phyloP scores from a whole-genome alignment of 208 protist species.

The Vickermania ingenoplastis region DNA sequence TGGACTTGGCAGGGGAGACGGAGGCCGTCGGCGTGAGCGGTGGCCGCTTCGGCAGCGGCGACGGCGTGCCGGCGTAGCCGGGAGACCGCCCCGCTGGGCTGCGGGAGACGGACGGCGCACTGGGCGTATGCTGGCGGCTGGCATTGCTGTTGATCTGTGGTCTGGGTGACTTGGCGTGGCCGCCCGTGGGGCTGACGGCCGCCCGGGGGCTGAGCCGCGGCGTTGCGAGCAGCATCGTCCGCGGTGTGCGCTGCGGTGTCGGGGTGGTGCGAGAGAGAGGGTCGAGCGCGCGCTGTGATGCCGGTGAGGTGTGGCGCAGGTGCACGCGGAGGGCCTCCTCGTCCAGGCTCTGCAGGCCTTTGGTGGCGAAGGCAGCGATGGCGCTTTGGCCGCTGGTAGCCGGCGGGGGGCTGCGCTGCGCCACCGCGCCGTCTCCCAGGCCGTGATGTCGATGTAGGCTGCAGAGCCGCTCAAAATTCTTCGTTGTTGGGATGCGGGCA shows the following conservation, averaged over 20 bases:
- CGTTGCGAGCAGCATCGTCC: not conserved
- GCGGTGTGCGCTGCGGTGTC: not conserved
- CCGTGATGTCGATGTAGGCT: not conserved
- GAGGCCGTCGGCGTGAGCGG: not conserved
- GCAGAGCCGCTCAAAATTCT: not conserved
- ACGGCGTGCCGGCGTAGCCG: not conserved
- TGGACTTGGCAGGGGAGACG: not conserved
- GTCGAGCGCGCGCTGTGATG: not conserved
- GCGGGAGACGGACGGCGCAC: not conserved
- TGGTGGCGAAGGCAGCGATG: not conserved
- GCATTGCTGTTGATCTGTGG: not conserved
- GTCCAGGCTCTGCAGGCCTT: not conserved
- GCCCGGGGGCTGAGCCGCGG: not conserved
- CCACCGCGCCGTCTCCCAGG: not conserved
- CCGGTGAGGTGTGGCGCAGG: not conserved
- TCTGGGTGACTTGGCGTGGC: not conserved
- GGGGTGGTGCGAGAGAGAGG: not conserved
- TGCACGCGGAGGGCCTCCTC: too few relatives aligned
- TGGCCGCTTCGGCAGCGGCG: not conserved
- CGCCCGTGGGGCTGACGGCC: too few relatives aligned
- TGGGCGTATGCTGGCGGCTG: not conserved
- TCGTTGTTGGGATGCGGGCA: not conserved
- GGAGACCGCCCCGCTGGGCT: too few relatives aligned
- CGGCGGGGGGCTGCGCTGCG: not conserved
- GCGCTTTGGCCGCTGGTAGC: not conserved